These are phyloP conservation scores for Myxozyma geophila DNA, from an alignment of 805 yeast genomes.

Conservation along the genomic window DNA sequence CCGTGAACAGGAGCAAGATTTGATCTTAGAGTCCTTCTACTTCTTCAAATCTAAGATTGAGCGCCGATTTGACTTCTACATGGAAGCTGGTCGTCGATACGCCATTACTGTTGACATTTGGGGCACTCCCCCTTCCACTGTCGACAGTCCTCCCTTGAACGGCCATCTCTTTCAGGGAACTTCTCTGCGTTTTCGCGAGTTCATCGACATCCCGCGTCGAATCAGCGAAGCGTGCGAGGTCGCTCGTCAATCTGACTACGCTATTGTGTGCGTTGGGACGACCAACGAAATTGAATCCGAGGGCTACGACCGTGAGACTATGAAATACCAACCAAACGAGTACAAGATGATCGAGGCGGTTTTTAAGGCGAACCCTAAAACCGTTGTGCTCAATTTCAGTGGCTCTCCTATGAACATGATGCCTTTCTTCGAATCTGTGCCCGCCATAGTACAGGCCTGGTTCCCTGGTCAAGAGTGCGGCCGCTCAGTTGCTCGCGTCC, in stretches of 20 bases:
- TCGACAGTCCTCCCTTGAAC: too few relatives aligned
- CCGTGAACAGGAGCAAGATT: too few relatives aligned
- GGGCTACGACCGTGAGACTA: conserved; percentile 57
- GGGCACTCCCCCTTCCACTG: too few relatives aligned
- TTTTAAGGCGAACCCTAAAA: conserved; percentile 53
- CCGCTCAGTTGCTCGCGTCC: conserved; percentile 60
- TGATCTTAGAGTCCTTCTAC: too few relatives aligned
- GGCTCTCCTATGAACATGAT: conserved; percentile 63
- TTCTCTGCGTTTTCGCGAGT: too few relatives aligned
- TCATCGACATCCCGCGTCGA: too few relatives aligned
- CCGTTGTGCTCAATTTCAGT: conserved; percentile 59
- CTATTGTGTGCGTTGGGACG: conserved; percentile 56
- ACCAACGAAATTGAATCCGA: conserved; percentile 63
- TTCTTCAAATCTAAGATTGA: too few relatives aligned
- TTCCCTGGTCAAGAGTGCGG: conserved; percentile 63
- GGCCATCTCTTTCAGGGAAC: too few relatives aligned
- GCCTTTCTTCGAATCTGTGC: conserved; percentile 55
- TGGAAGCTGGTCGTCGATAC: too few relatives aligned
- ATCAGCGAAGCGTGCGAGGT: too few relatives aligned
- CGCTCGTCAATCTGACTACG: conserved; percentile 59
- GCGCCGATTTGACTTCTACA: too few relatives aligned
- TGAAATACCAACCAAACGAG: conserved; percentile 57
- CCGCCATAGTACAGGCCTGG: conserved; percentile 58
- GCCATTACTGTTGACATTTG: too few relatives aligned
- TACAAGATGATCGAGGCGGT: conserved; percentile 54